A percentile compares a stretch with the other conserved stretches of the same genome.
These are phyloP conservation scores for Penicillium crystallinum DNA, from an alignment of 495 filamentous ascomycete species.

Conservation along the genomic window DNA sequence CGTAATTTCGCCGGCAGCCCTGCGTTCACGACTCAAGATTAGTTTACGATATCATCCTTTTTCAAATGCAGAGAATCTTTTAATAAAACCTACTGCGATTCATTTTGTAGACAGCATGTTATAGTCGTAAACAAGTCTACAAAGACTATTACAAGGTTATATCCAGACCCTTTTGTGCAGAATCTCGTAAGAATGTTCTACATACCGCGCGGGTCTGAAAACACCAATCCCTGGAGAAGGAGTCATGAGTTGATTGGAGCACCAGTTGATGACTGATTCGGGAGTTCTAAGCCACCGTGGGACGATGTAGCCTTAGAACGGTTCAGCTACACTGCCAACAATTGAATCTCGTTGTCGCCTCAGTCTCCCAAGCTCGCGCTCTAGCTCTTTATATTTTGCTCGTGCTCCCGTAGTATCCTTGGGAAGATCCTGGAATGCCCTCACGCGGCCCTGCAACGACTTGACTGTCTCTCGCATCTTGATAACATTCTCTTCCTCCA, in stretches of 20 bases:
- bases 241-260: neutral
- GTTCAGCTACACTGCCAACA: conserved; percentile 52
- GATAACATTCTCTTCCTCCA: conserved; percentile 39
- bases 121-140: neutral
- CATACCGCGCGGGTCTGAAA: neutral
- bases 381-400: conserved; percentile 57
- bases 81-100: neutral
- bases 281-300: neutral
- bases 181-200: neutral
- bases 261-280: neutral
- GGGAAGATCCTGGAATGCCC: conserved; percentile 62
- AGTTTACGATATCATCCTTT: conserved; percentile 30
- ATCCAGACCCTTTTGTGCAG: neutral
- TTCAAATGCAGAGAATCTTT: neutral
- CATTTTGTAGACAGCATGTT: neutral
- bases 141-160: too few species aligned
- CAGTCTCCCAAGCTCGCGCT: conserved; percentile 54
- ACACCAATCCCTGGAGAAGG: neutral
- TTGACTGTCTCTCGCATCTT: conserved; percentile 34
- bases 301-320: neutral
- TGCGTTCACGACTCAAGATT: conserved; percentile 17
- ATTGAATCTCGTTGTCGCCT: conserved; percentile 58
- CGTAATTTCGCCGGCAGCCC: neutral
- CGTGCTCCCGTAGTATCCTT: conserved; percentile 62
- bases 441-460: conserved; percentile 49